These are phyloP conservation scores for Polychytrium aggregatum DNA, from an alignment of 192 early-diverging fungal genomes.

Conservation along the genomic window DNA sequence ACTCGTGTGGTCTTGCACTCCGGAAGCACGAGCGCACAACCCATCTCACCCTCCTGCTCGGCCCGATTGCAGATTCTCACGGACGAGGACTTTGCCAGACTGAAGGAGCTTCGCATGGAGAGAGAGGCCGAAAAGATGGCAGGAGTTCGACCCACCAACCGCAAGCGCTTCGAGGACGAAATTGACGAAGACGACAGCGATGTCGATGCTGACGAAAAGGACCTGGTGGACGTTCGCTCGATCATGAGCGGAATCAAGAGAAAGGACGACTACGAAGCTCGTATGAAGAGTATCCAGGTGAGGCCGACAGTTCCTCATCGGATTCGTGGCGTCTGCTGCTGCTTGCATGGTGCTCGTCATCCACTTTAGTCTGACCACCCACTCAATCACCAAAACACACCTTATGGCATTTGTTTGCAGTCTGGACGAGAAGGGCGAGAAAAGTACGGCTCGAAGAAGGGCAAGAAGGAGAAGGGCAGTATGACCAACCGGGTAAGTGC, in stretches of 20 bases:
- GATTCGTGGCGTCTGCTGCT: no score
- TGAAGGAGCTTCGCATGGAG: constrained; percentile 63
- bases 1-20: no score
- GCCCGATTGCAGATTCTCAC: constrained; percentile 69
- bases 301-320: no score
- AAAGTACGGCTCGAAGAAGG: constrained; percentile 81
- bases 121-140: constrained; percentile 45
- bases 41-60: no score
- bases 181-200: constrained; percentile 27
- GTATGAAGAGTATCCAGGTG: constrained; percentile 73
- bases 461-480: constrained; percentile 62
- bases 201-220: constrained; percentile 7
- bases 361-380: no score
- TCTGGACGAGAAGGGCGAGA: constrained; percentile 80
- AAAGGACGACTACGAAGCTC: constrained; percentile 87
- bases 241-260: constrained; percentile 54
- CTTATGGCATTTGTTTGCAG: no score
- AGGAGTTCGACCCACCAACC: constrained; percentile 12
- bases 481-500: constrained; percentile 88
- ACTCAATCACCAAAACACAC: no score
- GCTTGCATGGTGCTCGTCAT: no score
- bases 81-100: constrained; percentile 79
- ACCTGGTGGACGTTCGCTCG: constrained; percentile 28
- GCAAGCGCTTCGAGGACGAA: constrained; percentile 12
- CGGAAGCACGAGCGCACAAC: no score